Conservation (phyloP, 345 rosid species). For the Lenwebbia sp. region DNA sequence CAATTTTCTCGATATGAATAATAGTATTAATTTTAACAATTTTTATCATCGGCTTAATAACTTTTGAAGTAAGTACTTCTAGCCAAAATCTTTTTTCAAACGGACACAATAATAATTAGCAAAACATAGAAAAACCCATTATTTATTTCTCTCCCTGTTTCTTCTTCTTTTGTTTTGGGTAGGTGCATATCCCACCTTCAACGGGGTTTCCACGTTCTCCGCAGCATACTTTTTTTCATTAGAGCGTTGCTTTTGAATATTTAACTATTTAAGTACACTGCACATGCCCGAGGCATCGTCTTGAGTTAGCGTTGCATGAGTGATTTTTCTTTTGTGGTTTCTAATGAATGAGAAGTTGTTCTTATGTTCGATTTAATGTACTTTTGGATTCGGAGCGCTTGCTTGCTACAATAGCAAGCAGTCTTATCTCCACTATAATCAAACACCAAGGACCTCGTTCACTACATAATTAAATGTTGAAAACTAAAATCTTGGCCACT, state of each 20-base stretch:
- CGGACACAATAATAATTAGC: neutral
- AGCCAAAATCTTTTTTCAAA: neutral
- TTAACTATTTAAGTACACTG: neutral
- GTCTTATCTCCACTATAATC: neutral
- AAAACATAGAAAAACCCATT: neutral
- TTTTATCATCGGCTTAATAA: neutral
- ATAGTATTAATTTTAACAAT: neutral
- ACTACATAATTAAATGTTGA: neutral
- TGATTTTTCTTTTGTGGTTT: neutral
- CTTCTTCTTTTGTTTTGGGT: neutral
- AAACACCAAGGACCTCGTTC: neutral
- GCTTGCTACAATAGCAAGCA: neutral
- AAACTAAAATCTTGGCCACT: neutral
- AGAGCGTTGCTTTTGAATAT: neutral
- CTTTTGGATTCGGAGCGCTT: neutral
- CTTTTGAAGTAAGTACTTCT: neutral
- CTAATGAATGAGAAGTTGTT: neutral
- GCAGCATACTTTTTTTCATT: neutral
- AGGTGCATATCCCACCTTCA: neutral
- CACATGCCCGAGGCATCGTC: neutral
- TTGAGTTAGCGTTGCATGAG: neutral
- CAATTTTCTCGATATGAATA: neutral
- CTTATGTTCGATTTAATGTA: neutral
- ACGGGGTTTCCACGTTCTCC: neutral
- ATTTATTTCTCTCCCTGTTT: neutral